Conservation (phyloP, 108 stramenopile species). For the Pseudonitzschia delicatissima region DNA sequence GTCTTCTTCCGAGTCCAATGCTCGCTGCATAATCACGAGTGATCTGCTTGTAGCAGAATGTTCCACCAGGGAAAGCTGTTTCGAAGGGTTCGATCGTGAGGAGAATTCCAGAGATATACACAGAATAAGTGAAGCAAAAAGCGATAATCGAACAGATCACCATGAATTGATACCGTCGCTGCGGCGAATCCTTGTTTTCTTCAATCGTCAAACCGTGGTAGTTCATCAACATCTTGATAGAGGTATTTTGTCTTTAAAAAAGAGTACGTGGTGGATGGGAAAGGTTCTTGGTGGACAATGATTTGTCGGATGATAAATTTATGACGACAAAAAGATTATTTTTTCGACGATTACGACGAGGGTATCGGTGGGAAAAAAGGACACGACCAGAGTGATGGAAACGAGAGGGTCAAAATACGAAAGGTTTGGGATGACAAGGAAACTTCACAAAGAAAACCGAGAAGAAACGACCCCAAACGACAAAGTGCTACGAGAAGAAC, state of each 20-base stretch:
- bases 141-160: conserved; percentile 54
- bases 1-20: conserved; percentile 20
- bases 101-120: conserved; percentile 53
- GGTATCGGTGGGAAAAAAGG: no score
- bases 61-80: conserved; percentile 61
- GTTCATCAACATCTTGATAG: conserved; percentile 40
- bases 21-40: conserved; percentile 68
- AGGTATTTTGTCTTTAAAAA: no score
- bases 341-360: no score
- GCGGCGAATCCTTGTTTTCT: conserved; percentile 50
- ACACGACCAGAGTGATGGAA: no score
- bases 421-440: no score
- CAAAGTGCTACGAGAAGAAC: no score
- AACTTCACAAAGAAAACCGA: no score
- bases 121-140: conserved; percentile 31
- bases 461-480: no score
- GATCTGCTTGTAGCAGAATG: conserved; percentile 57
- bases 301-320: not conserved
- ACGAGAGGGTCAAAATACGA: no score
- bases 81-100: conserved; percentile 33
- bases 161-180: conserved; percentile 47
- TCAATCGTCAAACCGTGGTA: conserved; percentile 77
- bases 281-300: not conserved
- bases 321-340: no score
- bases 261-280: not conserved